Conservation (phyloP, 1,284 basidiomycete species). For the Ganoderma multipileum region DNA sequence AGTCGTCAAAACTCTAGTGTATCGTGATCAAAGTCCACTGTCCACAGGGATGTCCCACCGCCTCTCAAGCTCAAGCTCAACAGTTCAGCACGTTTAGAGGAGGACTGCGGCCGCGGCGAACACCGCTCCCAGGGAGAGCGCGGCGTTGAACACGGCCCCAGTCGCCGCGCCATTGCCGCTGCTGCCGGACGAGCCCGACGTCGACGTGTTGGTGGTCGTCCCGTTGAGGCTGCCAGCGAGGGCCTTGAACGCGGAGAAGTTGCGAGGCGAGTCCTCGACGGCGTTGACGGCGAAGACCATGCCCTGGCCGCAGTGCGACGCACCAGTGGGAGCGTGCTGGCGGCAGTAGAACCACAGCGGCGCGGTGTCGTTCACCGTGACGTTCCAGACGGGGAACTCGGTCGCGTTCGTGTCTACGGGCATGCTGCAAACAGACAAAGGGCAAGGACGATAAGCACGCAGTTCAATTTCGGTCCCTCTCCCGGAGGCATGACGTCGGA, state of each 20-base stretch:
- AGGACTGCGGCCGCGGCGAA: slow-evolving; percentile 28
- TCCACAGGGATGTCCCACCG: not conserved
- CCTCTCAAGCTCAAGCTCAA: not conserved
- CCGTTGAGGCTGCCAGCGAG: slow-evolving; percentile 45
- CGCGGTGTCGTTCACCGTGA: slow-evolving; percentile 61
- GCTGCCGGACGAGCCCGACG: slow-evolving; percentile 8
- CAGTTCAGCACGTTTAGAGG: slow-evolving; percentile 16
- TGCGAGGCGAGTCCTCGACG: slow-evolving; percentile 45
- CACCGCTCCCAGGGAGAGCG: slow-evolving; percentile 26
- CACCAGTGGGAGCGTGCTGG: slow-evolving; percentile 40
- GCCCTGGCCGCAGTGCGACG: slow-evolving; percentile 48
- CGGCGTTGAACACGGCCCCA: slow-evolving; percentile 12
- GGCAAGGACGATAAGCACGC: not conserved
- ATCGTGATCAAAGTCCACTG: not conserved
- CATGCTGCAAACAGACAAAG: slow-evolving; percentile 44
- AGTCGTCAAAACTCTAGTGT: not conserved
- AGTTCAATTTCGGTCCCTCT: not conserved
- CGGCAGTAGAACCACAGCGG: slow-evolving; percentile 52
- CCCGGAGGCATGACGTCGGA: not conserved
- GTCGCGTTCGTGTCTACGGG: slow-evolving; percentile 53
- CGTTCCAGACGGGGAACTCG: slow-evolving; percentile 58
- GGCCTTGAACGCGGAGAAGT: slow-evolving; percentile 49
- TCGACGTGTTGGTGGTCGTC: slow-evolving; percentile 33
- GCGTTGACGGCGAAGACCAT: slow-evolving; percentile 56
- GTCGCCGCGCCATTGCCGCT: slow-evolving; percentile 18